A percentile compares a stretch with the other conserved stretches of the same genome.
phyloP scores from a whole-genome alignment of 352 stramenopile genomes.

The Phytopythium cucurbitacearum region DNA sequence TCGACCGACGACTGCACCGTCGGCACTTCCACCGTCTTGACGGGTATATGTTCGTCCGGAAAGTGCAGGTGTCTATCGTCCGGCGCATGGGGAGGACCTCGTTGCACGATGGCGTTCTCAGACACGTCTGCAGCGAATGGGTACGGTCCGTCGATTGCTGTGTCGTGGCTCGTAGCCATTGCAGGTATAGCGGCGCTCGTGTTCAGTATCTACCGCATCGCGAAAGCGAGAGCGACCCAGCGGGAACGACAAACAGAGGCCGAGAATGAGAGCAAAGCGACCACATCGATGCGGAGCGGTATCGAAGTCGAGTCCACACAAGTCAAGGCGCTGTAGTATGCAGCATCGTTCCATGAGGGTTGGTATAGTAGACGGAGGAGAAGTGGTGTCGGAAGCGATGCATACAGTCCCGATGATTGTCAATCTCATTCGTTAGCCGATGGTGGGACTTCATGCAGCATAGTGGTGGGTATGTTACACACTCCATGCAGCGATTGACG shows the following conservation, averaged over 20 bases:
- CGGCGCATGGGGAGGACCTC: constrained; percentile 32
- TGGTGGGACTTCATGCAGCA: too few species aligned
- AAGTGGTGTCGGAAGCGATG: too few species aligned
- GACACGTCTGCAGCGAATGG: constrained; percentile 19
- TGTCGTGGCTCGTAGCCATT: constrained; percentile 9
- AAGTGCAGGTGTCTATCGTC: constrained; percentile 31
- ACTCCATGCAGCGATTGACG: too few species aligned
- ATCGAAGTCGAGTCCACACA: background rate
- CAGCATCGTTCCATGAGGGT: too few species aligned
- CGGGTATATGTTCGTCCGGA: constrained; percentile 22
- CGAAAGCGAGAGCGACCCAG: background rate
- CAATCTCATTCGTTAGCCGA: too few species aligned
- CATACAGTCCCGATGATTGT: too few species aligned
- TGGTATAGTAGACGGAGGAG: too few species aligned
- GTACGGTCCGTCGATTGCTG: constrained; percentile 33
- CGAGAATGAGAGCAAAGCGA: background rate
- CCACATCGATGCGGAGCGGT: background rate
- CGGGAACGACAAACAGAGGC: background rate
- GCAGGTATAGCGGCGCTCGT: constrained; percentile 5
- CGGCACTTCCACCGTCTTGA: constrained; percentile 22
- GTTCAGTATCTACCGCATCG: background rate
- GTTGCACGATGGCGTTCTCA: constrained; percentile 30
- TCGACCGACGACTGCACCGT: constrained; percentile 40
- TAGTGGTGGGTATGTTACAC: too few species aligned
- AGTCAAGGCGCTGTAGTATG: background rate